Base-by-base conservation (phyloP, 1,139 yeast species). In the Pichia norvegensis region DNA sequence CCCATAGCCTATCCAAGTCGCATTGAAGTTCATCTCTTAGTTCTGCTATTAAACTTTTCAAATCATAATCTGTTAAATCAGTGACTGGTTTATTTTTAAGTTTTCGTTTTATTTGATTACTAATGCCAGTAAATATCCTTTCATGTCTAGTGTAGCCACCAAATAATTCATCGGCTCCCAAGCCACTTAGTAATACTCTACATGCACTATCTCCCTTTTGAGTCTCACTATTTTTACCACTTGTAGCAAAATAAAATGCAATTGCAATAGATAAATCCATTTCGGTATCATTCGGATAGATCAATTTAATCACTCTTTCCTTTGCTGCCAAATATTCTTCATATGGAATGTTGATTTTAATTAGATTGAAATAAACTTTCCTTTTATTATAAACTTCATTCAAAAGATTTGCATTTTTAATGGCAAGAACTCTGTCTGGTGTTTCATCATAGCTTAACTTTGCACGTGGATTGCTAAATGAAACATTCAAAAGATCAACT, bases 101-200 rank as follows among this genome's bases (percentile, higher is more conserved):
- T n/a, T 35, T 35, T 21, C 59, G 50, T 37, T 50, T 61, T 6
- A 44, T 46, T 44, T 54, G 56, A 40, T 61, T 61, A 20, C 63
- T 55, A 1, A 65, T 47, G 9, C 57, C 54, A 11, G 71, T 65
- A 55, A 76, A 76, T 2, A 76, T 61, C 31, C 78, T 66, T 46
- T 78, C 80, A 58, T 85, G 95, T 35, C 95, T 66, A 1, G 87
- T 85, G 62, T 92, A 92, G 0, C 99, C 99, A 0, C 95, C 99
- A 68, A 85, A 88, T 27, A 77, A 67, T 64, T 92, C 98, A 65
- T 92, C 99, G 0, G 98, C 98, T 1, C 99, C 99, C n/a, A 92
- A 70, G 0, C 99, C 98, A 48, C 95, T 85, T 38, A 94, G 69
- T 11, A 90, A 65, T 0, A 90, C 95, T 53, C 79, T 78, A 11